Evolutionary conservation across 495 filamentous ascomycete species (phyloP).

Genomic region (Xylaria telfairii): DNA sequence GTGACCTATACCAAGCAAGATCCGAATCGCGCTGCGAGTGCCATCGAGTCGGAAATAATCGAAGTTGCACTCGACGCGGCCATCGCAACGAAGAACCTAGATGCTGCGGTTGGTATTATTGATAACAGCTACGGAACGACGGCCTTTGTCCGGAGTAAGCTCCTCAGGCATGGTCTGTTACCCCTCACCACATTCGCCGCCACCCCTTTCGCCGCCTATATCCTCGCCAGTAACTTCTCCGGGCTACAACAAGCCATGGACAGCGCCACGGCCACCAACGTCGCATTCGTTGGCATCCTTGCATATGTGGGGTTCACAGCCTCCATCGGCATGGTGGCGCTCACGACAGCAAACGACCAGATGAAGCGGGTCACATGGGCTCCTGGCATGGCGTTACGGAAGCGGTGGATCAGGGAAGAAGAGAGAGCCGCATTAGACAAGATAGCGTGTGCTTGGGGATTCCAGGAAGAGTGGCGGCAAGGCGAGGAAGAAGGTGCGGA

Average conservation of each 20-base stretch:
- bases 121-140: constrained; percentile 75
- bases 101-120: constrained; percentile 78
- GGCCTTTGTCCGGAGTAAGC: constrained; percentile 73
- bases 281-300: constrained; percentile 79
- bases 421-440: constrained; percentile 89
- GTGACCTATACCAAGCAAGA: constrained; percentile 66
- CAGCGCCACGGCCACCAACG: constrained; percentile 68
- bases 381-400: constrained; percentile 74
- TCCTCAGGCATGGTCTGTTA: constrained; percentile 52
- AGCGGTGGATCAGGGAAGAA: constrained; percentile 92
- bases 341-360: constrained; percentile 88
- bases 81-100: constrained; percentile 75
- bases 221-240: constrained; percentile 66
- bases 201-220: constrained; percentile 73
- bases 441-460: constrained; percentile 88
- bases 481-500: constrained; percentile 92
- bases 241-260: constrained; percentile 73
- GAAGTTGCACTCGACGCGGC: constrained; percentile 76
- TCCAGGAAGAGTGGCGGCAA: constrained; percentile 74
- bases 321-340: constrained; percentile 79
- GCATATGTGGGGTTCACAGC: constrained; percentile 81
- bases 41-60: constrained; percentile 70
- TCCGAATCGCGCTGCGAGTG: constrained; percentile 70
- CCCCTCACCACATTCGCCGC: constrained; percentile 50
- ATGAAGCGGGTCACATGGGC: constrained; percentile 93